phyloP scores from a whole-genome alignment of 1,284 basidiomycete species.

The Ceratorhiza oryzae-sativae region DNA sequence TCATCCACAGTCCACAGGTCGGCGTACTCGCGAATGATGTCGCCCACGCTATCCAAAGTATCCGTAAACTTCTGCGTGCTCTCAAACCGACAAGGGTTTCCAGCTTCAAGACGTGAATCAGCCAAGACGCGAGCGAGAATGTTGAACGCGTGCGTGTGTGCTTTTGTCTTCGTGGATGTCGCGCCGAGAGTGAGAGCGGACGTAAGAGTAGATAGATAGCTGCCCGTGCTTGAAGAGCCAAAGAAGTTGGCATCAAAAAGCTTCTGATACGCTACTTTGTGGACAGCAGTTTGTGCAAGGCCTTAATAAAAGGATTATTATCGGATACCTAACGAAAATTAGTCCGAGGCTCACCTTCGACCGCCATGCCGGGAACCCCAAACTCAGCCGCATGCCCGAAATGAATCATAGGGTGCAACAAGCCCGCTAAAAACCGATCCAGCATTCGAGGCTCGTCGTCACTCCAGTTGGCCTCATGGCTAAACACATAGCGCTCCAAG shows the following conservation, averaged over 20 bases:
- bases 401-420: constrained; percentile 72
- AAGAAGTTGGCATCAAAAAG: constrained; percentile 48
- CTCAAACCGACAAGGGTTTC: constrained; percentile 13
- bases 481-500: constrained; percentile 67
- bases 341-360: constrained; percentile 59
- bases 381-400: constrained; percentile 70
- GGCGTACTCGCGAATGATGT: constrained; percentile 39
- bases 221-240: constrained; percentile 42
- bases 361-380: constrained; percentile 64
- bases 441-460: constrained; percentile 61
- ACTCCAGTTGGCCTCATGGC: constrained; percentile 58
- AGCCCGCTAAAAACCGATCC: constrained; percentile 63
- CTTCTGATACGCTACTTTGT: constrained; percentile 44
- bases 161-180: background rate
- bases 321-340: background rate
- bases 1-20: constrained; percentile 28
- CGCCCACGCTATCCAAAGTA: constrained; percentile 27
- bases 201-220: background rate
- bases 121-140: constrained; percentile 36
- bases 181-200: background rate
- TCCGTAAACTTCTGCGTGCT: constrained; percentile 15
- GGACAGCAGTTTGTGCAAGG: constrained; percentile 52
- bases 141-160: constrained; percentile 30
- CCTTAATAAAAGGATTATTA: constrained; percentile 45
- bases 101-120: constrained; percentile 37